A percentile compares a stretch with the other conserved stretches of the same genome.
Evolutionary conservation across 1,139 yeast genomes (phyloP).

Genomic region (Saccharomyces hybrid): DNA sequence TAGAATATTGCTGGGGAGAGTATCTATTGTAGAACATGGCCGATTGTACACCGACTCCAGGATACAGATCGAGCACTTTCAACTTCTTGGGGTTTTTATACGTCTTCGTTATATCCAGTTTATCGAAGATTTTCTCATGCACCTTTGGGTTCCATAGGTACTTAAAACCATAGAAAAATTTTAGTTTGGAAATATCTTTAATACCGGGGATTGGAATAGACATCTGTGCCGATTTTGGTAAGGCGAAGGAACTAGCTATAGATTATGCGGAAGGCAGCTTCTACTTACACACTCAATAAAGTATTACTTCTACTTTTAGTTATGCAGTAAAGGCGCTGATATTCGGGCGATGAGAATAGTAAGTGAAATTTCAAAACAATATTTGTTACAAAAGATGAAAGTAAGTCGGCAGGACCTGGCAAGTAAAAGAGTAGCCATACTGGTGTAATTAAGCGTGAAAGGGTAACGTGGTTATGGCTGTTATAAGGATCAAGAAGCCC

Average conservation of each 20-base stretch:
- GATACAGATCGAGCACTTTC: slow-evolving; percentile 59
- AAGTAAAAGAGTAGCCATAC: neutral
- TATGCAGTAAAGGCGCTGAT: neutral
- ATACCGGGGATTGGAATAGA: slow-evolving; percentile 8
- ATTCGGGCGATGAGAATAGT: slow-evolving; percentile 1
- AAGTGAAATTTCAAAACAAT: slow-evolving; percentile 1
- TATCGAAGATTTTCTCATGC: slow-evolving; percentile 18
- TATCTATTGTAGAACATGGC: slow-evolving; percentile 44
- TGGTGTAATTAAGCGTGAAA: neutral
- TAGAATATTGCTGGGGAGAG: slow-evolving; percentile 51
- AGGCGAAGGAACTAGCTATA: slow-evolving; percentile 1
- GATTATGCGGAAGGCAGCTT: neutral
- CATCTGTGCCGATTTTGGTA: slow-evolving; percentile 5
- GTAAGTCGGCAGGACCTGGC: neutral
- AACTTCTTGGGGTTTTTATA: slow-evolving; percentile 40
- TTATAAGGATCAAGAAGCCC: slow-evolving; percentile 29
- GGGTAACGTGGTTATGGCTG: slow-evolving; percentile 16
- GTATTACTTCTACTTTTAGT: neutral
- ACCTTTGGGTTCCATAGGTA: slow-evolving; percentile 30
- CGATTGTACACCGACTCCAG: slow-evolving; percentile 48
- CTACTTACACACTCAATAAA: neutral
- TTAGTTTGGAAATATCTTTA: slow-evolving; percentile 12
- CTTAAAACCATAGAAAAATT: slow-evolving; percentile 24
- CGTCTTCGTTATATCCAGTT: slow-evolving; percentile 31
- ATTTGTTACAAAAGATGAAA: neutral